Conservation (phyloP, 305 asterid genomes). For the Fraxinus nigra region DNA sequence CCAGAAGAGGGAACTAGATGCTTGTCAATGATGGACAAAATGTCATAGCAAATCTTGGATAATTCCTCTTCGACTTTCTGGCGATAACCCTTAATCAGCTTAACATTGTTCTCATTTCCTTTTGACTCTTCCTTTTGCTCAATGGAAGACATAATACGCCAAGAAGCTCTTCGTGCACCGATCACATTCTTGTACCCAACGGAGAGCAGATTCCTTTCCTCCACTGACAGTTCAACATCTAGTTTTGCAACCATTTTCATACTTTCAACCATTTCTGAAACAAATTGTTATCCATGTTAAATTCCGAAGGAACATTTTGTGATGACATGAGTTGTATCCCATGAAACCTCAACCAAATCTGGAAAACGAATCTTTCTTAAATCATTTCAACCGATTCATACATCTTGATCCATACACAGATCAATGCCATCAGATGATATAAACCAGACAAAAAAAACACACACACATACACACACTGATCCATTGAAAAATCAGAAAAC, state of each 20-base stretch:
- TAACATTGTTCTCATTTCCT: constrained; percentile 66
- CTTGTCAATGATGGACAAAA: constrained; percentile 65
- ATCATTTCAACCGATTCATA: not conserved
- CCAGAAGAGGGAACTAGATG: constrained; percentile 76
- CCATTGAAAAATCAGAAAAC: constrained; percentile 16
- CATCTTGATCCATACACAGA: constrained; percentile 1
- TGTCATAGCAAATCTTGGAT: constrained; percentile 73
- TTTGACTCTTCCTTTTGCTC: constrained; percentile 88
- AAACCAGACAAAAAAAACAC: not conserved
- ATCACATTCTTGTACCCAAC: constrained; percentile 95
- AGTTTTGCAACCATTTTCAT: constrained; percentile 82
- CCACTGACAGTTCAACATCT: constrained; percentile 76
- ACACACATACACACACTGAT: constrained; percentile 16
- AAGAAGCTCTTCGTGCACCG: constrained; percentile 89
- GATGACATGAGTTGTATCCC: not conserved
- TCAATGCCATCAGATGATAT: not conserved
- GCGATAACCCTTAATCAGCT: constrained; percentile 62
- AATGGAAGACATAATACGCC: constrained; percentile 91
- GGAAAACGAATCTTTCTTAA: not conserved
- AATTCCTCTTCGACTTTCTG: constrained; percentile 83
- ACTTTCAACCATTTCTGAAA: constrained; percentile 82
- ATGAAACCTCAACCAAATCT: not conserved
- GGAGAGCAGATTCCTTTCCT: constrained; percentile 82
- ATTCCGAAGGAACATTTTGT: not conserved
- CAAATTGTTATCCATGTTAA: not conserved